Evolutionary conservation across 1,284 basidiomycete species (phyloP).

Genomic region (Mycosarcoma mackinlayi): DNA sequence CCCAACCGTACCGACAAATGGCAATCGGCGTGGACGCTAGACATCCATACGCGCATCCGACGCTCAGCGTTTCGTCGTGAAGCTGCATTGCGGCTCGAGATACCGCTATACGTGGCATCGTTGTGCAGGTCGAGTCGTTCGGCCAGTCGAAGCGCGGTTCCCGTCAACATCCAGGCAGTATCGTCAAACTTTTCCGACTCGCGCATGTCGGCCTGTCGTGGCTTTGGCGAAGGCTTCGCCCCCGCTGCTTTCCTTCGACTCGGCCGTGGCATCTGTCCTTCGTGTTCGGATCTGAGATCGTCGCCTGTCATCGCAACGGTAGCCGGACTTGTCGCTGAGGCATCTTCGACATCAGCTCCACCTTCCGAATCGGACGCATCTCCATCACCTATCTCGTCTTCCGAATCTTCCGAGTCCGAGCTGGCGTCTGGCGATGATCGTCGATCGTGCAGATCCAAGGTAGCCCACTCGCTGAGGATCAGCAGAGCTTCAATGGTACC

Average conservation of each 20-base stretch:
- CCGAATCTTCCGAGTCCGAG: constrained; percentile 39
- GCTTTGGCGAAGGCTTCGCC: constrained; percentile 9
- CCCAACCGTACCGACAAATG: constrained; percentile 53
- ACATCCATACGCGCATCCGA: constrained; percentile 54
- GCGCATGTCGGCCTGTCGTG: constrained; percentile 40
- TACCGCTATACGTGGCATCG: constrained; percentile 44
- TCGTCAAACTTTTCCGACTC: constrained; percentile 55
- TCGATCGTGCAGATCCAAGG: constrained; percentile 50
- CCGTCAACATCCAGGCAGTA: constrained; percentile 54
- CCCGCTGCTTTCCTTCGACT: constrained; percentile 5
- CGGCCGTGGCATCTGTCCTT: constrained; percentile 29
- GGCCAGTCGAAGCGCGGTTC: constrained; percentile 49
- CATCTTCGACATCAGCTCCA: constrained; percentile 16
- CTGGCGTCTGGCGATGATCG: constrained; percentile 38
- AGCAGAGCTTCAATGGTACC: constrained; percentile 55
- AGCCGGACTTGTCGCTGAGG: constrained; percentile 18
- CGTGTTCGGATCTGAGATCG: constrained; percentile 32
- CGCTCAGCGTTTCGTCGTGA: constrained; percentile 48
- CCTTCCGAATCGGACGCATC: constrained; percentile 13
- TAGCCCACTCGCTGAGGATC: constrained; percentile 56
- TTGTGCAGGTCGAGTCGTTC: constrained; percentile 55
- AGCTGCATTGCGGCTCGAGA: constrained; percentile 40
- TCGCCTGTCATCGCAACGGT: constrained; percentile 21
- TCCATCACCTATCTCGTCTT: constrained; percentile 18
- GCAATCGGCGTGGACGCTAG: constrained; percentile 55